A percentile compares a stretch with the other conserved stretches of the same genome.
These are phyloP conservation scores for Betula pendula DNA, from an alignment of 306 rosid species.

Conservation along the genomic window DNA sequence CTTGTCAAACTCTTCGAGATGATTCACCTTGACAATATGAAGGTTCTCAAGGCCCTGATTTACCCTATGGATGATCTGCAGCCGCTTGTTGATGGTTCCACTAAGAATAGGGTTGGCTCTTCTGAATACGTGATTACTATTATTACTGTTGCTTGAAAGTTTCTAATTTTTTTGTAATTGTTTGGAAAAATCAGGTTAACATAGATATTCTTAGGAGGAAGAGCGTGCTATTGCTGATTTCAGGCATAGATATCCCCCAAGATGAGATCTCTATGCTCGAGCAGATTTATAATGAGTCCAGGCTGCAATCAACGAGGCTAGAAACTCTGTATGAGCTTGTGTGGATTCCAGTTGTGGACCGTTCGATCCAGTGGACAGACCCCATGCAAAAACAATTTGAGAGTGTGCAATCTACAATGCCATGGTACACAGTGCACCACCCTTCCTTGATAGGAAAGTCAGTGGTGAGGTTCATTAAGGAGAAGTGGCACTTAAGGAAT, in stretches of 20 bases:
- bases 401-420: constrained; percentile 31
- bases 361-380: constrained; percentile 35
- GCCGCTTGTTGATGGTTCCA: constrained; percentile 52
- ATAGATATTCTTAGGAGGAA: constrained; percentile 64
- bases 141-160: not conserved
- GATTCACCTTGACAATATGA: constrained; percentile 59
- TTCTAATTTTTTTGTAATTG: not conserved
- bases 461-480: constrained; percentile 43
- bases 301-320: constrained; percentile 29
- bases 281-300: constrained; percentile 56
- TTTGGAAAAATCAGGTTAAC: constrained; percentile 50
- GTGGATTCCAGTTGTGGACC: constrained; percentile 60
- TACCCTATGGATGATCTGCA: constrained; percentile 47
- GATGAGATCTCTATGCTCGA: constrained; percentile 58
- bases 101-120: constrained; percentile 52
- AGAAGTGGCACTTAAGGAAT: constrained; percentile 60
- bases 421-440: constrained; percentile 53
- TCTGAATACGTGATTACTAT: not conserved
- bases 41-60: constrained; percentile 56
- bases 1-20: constrained; percentile 39
- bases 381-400: constrained; percentile 40
- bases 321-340: constrained; percentile 52
- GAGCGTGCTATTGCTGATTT: constrained; percentile 58
- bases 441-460: constrained; percentile 57
- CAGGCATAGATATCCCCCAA: constrained; percentile 50